These are phyloP conservation scores for Paracamarosporium sp. DNA, from an alignment of 2,329 filamentous ascomycete species.

Conservation along the genomic window DNA sequence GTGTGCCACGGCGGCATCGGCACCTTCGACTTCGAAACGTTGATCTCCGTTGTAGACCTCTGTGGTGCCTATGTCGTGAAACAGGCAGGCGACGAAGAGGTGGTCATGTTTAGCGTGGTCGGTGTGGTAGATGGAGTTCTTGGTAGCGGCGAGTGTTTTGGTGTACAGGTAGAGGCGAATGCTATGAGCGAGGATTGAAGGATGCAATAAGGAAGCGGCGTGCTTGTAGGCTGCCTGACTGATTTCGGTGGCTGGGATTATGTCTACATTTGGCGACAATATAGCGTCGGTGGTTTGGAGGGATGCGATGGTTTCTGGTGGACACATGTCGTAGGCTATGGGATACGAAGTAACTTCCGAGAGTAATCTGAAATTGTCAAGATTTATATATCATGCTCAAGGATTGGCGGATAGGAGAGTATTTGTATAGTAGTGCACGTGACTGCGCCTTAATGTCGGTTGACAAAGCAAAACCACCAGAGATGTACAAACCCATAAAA, in stretches of 20 bases:
- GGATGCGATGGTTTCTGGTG: not conserved
- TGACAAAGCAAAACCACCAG: too few species aligned
- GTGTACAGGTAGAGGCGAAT: slow-evolving; percentile 75
- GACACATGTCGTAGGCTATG: slow-evolving; percentile 2
- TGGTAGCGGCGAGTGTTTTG: slow-evolving; percentile 33
- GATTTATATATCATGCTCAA: too few species aligned
- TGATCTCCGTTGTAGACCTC: slow-evolving; percentile 42
- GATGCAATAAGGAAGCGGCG: slow-evolving; percentile 57
- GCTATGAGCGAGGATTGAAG: slow-evolving; percentile 71
- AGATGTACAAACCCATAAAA: not conserved
- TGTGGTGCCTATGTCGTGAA: slow-evolving; percentile 78
- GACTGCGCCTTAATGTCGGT: not conserved
- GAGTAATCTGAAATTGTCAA: too few species aligned
- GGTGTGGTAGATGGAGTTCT: slow-evolving; percentile 24
- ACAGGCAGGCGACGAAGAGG: slow-evolving; percentile 63
- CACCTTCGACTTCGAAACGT: slow-evolving; percentile 56
- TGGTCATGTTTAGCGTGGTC: slow-evolving; percentile 54
- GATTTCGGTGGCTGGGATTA: slow-evolving; percentile 57
- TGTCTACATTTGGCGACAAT: too few species aligned
- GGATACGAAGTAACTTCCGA: not conserved
- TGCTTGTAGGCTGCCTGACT: slow-evolving; percentile 56
- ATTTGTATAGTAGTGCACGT: not conserved
- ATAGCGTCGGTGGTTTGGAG: not conserved
- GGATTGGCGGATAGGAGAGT: too few species aligned
- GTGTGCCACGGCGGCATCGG: slow-evolving; percentile 48